A percentile compares a stretch with the other conserved stretches of the same genome.
Evolutionary conservation across 2,329 filamentous ascomycete species (phyloP).

Genomic region (Verticillium albo-atrum): DNA sequence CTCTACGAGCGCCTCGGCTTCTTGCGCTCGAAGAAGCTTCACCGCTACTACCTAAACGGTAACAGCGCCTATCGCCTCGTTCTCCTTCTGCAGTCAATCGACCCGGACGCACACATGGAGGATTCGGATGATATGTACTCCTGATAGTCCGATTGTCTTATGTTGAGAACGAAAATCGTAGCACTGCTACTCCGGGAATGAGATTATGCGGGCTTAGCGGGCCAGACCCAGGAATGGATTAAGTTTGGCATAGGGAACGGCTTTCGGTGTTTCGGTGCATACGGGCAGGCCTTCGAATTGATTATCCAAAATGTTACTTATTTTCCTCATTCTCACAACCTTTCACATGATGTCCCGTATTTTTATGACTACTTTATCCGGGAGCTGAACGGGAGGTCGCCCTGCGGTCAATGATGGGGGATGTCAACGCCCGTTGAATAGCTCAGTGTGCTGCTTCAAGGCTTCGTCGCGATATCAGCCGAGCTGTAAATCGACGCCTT

Average conservation of each 20-base stretch:
- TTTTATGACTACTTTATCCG: too few relatives aligned
- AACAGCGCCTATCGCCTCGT: conserved; percentile 91
- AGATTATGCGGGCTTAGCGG: neutral
- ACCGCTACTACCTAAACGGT: conserved; percentile 94
- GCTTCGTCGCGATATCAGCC: conserved; percentile 21
- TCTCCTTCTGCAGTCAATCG: conserved; percentile 63
- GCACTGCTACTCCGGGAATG: neutral
- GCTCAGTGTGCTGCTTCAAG: neutral
- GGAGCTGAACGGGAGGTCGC: too few relatives aligned
- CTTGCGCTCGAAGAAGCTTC: conserved; percentile 83
- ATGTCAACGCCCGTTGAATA: neutral
- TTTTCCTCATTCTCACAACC: neutral
- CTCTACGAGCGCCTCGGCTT: conserved; percentile 93
- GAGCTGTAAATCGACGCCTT: conserved; percentile 54
- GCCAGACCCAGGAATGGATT: neutral
- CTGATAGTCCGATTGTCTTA: neutral
- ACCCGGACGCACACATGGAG: conserved; percentile 32
- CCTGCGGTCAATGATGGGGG: too few relatives aligned
- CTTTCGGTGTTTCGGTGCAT: neutral
- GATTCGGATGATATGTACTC: conserved; percentile 25
- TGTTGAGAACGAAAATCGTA: neutral
- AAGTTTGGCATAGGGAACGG: neutral
- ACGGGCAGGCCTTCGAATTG: neutral
- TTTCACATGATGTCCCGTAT: too few relatives aligned
- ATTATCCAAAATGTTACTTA: neutral